Conservation (phyloP, 2,329 filamentous ascomycete genomes). For the Pyricularia grisea region DNA sequence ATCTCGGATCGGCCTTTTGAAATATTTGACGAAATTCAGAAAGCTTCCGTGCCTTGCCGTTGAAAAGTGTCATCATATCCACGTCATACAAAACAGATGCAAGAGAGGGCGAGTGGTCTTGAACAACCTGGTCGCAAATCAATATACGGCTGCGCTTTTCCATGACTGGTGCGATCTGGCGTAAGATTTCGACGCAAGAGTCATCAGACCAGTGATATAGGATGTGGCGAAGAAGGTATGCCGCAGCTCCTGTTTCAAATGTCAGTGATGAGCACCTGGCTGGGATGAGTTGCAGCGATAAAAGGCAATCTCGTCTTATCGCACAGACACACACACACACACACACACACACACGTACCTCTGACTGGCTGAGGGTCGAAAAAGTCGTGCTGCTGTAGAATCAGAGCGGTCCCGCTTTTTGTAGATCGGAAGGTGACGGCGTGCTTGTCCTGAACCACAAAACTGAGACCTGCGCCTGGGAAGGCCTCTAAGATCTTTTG, state of each 20-base stretch:
- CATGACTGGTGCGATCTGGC: conserved; percentile 10
- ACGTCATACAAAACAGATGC: not conserved
- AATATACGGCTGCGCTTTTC: not conserved
- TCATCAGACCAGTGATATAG: conserved; percentile 14
- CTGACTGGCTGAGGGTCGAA: not conserved
- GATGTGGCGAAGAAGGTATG: conserved; percentile 12
- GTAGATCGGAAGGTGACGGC: too few relatives aligned
- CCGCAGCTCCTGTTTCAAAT: conserved; percentile 7
- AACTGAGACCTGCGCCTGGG: not conserved
- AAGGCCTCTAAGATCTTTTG: not conserved
- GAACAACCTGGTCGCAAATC: not conserved
- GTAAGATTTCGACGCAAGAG: conserved; percentile 11
- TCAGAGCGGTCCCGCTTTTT: not conserved
- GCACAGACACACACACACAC: too few relatives aligned
- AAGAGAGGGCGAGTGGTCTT: not conserved
- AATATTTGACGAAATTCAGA: not conserved
- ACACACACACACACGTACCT: not conserved
- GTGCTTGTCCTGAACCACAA: not conserved
- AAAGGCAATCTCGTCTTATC: too few relatives aligned
- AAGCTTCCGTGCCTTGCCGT: not conserved
- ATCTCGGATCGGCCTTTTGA: not conserved
- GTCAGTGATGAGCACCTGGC: too few relatives aligned
- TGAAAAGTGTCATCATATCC: not conserved
- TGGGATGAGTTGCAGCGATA: too few relatives aligned
- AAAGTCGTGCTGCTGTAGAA: not conserved